A percentile compares a stretch with the other conserved stretches of the same genome.
Evolutionary conservation across 805 yeast genomes (phyloP).

Genomic region (Sugiyamaella lignohabitans): DNA sequence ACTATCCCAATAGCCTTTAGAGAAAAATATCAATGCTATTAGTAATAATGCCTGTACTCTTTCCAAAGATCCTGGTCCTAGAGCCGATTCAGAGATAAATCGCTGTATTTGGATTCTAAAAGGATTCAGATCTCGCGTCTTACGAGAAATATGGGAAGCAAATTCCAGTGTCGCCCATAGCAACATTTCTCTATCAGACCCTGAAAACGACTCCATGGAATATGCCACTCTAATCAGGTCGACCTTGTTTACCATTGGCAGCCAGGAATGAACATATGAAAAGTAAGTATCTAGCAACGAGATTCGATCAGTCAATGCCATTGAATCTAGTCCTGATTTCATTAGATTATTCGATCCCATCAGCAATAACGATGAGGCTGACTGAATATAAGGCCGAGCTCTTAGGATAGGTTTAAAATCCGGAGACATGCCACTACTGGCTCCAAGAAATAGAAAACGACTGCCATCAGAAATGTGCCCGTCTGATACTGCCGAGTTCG

Average conservation of each 20-base stretch:
- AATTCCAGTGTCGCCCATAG: slow-evolving; percentile 1
- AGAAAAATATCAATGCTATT: slow-evolving; percentile 6
- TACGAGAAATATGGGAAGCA: not conserved
- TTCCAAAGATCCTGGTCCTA: slow-evolving; percentile 2
- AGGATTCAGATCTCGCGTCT: not conserved
- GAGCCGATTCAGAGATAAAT: not conserved
- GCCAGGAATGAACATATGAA: slow-evolving; percentile 6
- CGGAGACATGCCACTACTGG: not conserved
- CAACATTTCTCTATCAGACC: not conserved
- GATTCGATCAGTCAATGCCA: slow-evolving; percentile 1
- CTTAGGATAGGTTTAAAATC: not conserved
- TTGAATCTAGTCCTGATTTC: slow-evolving; percentile 1
- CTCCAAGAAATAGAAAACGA: not conserved
- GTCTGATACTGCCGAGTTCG: too few species aligned
- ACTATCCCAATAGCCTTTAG: slow-evolving; percentile 10
- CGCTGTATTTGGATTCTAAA: not conserved
- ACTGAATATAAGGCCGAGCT: not conserved
- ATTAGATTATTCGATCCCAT: not conserved
- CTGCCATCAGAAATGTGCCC: not conserved
- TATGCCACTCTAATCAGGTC: slow-evolving; percentile 3
- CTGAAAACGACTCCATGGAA: slow-evolving; percentile 1
- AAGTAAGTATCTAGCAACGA: slow-evolving; percentile 8
- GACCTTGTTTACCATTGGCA: slow-evolving; percentile 11
- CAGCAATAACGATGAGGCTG: not conserved
- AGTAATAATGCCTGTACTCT: slow-evolving; percentile 11